phyloP scores from a whole-genome alignment of 2,329 filamentous ascomycete species.

The Trichoderma atrobrunneum region DNA sequence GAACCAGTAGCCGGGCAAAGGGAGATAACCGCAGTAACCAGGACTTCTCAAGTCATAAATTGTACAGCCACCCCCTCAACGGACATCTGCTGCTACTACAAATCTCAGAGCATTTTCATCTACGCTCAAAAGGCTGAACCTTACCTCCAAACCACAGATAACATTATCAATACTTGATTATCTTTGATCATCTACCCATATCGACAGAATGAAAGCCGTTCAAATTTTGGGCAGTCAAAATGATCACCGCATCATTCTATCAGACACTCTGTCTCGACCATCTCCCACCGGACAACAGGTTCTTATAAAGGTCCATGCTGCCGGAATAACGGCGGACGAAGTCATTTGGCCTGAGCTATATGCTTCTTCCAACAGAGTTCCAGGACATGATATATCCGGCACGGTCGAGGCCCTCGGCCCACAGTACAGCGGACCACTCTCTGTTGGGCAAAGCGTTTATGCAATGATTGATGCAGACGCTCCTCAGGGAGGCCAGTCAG shows the following conservation, averaged over 20 bases:
- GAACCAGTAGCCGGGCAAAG: neutral
- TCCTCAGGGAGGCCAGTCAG: slow-evolving; percentile 24
- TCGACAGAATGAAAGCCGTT: neutral
- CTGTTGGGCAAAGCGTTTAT: slow-evolving; percentile 26
- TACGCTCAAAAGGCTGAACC: neutral
- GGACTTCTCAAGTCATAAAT: neutral
- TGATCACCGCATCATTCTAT: neutral
- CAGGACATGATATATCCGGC: slow-evolving; percentile 38
- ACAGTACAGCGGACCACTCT: slow-evolving; percentile 21
- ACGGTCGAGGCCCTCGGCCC: slow-evolving; percentile 28
- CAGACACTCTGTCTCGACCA: slow-evolving; percentile 24
- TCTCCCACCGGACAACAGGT: slow-evolving; percentile 30
- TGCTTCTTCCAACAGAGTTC: slow-evolving; percentile 28
- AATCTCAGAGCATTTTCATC: neutral
- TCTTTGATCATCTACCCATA: neutral
- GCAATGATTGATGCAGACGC: slow-evolving; percentile 26
- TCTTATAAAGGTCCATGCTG: slow-evolving; percentile 32
- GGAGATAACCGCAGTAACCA: neutral
- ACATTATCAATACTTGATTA: neutral
- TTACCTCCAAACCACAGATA: neutral
- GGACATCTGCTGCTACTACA: neutral
- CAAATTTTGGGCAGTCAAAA: neutral
- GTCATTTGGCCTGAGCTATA: slow-evolving; percentile 35
- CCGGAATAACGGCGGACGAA: slow-evolving; percentile 36
- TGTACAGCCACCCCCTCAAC: neutral